Base-by-base conservation (phyloP, 768 basidiomycete genomes). In the Hydnum rufescens region DNA sequence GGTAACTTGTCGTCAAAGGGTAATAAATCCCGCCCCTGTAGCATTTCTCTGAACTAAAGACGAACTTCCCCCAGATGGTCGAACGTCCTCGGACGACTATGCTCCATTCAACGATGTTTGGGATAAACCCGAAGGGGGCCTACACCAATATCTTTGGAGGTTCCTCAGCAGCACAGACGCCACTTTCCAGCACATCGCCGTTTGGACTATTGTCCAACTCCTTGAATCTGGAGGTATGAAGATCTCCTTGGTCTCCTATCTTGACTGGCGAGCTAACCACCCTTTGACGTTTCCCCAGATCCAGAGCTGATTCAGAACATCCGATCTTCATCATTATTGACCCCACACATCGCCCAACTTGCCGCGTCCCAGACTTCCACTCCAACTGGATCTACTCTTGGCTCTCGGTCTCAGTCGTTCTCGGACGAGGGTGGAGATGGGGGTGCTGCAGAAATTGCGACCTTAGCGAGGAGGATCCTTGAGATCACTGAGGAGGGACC, bases 111-210 rank as follows among this genome's bases (percentile, higher is more conserved):
- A 89, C 59, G 85, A 88, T 53, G 93, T 96, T 8, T 97, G 95
- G 95, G 85, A 89, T 60, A 84, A 89, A 64, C 95, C 95, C 4
- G 90, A 95, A 53, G 95, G 92, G 19, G 95, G 95, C 42, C 82
- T 99, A 74, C 93, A 96, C 64, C 76, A 75, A 55, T 99, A 99
- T 67, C 72, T 99, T 42, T 82, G 87, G 63, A 77, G 87, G 43
- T 99, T 99, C 77, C 67, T 99, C 59, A 86, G 78, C 39, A 92
- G 86, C 61, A 71, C 83, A 4, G 95, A 99, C 61, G 82, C 87
- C 13, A 99, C 95, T 0, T 99, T 99, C 80, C 92, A 96, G 65
- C 95, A 99, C 63, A 99, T 97, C 57, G 95, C 95, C 31, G 90
- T 99, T 42, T 99, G 95, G 95, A 96, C 95, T 0, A 92, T 97